A percentile compares a stretch with the other conserved stretches of the same genome.
Conservation (phyloP, 805 yeast genomes). For the Saccharomyces paradoxus region DNA sequence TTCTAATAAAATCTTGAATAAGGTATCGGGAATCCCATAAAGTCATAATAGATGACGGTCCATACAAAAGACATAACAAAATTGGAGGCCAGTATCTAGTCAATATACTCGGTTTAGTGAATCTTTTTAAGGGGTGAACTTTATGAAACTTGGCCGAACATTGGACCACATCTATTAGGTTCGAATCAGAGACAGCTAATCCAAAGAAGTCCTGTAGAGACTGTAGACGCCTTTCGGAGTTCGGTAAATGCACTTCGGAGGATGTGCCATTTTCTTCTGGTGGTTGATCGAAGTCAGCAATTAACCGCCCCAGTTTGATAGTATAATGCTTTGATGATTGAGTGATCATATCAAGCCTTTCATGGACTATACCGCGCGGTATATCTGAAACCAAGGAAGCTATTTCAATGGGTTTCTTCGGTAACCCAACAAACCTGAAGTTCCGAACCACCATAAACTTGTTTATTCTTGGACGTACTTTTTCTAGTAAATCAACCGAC, state of each 20-base stretch:
- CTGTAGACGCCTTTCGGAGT: neutral
- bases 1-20: constrained; percentile 48
- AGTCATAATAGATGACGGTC: constrained; percentile 42
- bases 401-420: constrained; percentile 10
- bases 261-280: neutral
- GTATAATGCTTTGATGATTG: constrained; percentile 6
- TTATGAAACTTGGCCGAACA: constrained; percentile 5
- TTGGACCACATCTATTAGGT: constrained; percentile 5
- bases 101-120: constrained; percentile 33
- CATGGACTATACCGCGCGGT: constrained; percentile 3
- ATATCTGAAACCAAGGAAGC: constrained; percentile 6
- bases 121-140: neutral
- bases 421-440: constrained; percentile 15
- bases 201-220: constrained; percentile 5
- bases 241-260: neutral
- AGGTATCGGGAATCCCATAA: constrained; percentile 45
- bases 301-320: constrained; percentile 15
- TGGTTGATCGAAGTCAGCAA: constrained; percentile 9
- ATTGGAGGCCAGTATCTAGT: constrained; percentile 63
- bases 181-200: constrained; percentile 1
- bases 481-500: constrained; percentile 5
- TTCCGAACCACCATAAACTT: constrained; percentile 13
- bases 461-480: constrained; percentile 7
- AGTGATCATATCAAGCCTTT: constrained; percentile 2
- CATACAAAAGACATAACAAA: constrained; percentile 36